Evolutionary conservation across 2,329 filamentous ascomycete genomes (phyloP).

Genomic region (Calonectria pseudoreteaudii): DNA sequence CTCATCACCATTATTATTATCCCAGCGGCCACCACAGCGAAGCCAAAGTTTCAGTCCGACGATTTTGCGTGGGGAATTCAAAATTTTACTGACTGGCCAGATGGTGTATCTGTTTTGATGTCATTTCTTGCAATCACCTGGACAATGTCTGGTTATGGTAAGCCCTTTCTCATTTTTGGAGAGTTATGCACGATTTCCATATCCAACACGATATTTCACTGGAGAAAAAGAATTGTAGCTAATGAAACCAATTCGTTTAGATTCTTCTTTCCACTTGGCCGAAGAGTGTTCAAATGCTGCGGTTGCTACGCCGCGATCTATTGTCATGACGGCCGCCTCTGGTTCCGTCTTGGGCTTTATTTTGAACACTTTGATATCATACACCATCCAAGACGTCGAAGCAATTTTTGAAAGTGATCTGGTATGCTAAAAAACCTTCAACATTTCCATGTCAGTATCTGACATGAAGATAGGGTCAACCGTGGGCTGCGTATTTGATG

Average conservation of each 20-base stretch:
- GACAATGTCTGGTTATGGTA: constrained; percentile 30
- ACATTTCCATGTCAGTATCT: neutral
- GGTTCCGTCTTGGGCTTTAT: constrained; percentile 23
- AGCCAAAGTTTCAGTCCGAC: constrained; percentile 18
- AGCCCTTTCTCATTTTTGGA: neutral
- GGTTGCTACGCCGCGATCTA: constrained; percentile 23
- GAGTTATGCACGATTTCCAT: neutral
- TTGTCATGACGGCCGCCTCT: constrained; percentile 24
- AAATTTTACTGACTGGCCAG: constrained; percentile 27
- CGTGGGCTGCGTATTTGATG: constrained; percentile 20
- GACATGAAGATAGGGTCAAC: constrained; percentile 14
- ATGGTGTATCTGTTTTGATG: constrained; percentile 24
- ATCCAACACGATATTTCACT: no score
- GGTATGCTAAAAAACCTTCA: neutral
- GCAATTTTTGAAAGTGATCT: constrained; percentile 26
- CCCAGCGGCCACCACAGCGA: constrained; percentile 1
- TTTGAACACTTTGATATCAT: constrained; percentile 21
- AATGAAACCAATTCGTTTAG: neutral
- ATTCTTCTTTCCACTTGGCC: constrained; percentile 24
- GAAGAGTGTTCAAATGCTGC: constrained; percentile 29
- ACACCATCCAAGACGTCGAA: constrained; percentile 24
- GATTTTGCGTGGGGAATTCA: constrained; percentile 21
- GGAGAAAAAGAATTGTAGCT: neutral
- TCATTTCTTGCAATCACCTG: constrained; percentile 27
- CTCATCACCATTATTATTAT: constrained; percentile 27